phyloP scores from a whole-genome alignment of 371 early-diverging fungal genomes.

The Apophysomyces trapeziformis region DNA sequence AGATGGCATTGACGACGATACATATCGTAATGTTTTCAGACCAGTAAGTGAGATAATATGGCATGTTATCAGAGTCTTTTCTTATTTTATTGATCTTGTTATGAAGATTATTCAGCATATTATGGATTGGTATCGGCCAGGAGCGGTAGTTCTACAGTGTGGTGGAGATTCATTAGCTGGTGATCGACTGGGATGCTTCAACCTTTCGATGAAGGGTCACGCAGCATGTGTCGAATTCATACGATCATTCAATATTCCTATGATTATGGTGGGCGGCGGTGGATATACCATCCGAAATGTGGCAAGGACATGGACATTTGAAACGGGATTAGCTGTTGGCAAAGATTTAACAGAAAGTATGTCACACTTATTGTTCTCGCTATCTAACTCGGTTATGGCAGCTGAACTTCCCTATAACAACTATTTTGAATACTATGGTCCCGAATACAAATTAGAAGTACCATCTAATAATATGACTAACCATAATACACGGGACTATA shows the following conservation, averaged over 20 bases:
- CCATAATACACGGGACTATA: constrained; percentile 87
- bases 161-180: constrained; percentile 98
- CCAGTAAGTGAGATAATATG: constrained; percentile 43
- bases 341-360: constrained; percentile 45
- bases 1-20: constrained; percentile 94
- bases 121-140: constrained; percentile 93
- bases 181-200: constrained; percentile 98
- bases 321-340: constrained; percentile 88
- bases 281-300: constrained; percentile 98
- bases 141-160: constrained; percentile 95
- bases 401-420: constrained; percentile 92
- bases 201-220: constrained; percentile 87
- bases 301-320: constrained; percentile 94
- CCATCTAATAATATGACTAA: constrained; percentile 97
- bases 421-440: constrained; percentile 94
- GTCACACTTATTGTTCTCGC: neutral
- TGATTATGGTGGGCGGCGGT: constrained; percentile 96
- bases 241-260: constrained; percentile 86
- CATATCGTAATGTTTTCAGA: constrained; percentile 78
- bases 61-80: neutral
- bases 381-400: neutral
- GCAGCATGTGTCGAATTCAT: constrained; percentile 89
- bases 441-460: constrained; percentile 93
- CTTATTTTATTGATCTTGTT: neutral
- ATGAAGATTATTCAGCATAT: constrained; percentile 43